Evolutionary conservation across 1,284 basidiomycete species (phyloP), one percentile per base, ranked within the genome.

Genomic region (Ustilago crameri): DNA sequence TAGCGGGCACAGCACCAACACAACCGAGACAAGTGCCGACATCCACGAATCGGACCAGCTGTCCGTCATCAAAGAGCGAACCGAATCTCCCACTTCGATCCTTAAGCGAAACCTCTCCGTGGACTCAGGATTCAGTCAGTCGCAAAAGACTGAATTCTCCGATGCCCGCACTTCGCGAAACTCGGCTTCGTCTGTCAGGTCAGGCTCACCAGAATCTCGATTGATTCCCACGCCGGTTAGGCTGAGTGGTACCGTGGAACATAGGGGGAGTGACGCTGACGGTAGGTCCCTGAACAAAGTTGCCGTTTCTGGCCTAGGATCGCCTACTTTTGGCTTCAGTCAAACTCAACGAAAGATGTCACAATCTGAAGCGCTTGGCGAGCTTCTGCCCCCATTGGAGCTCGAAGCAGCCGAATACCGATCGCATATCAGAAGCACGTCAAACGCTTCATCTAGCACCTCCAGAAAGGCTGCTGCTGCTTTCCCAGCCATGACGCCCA

Each of bases 1-100:
- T 34, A 64, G 70, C 61, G 70, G 48, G 3, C 61, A 62, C 42
- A 73, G 70, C 58, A 51, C 46, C 15, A 51, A 52, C 45, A 68
- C 70, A 0, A 57, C 56, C 26, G 70, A 68, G n/a, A 68, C 70
- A 4, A 73, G 65, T 45, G 44, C 41, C 45, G 65, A 73, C 34
- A 5, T 59, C 5, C 65, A 65, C 30, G 70, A 73, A n/a, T 51
- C 48, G 3, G 68, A 63, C 27, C 63, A 62, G 34, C 50, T 72
- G 2, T 63, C 57, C 3, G 59, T 55, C 51, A 71, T 71, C 48
- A 64, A 62, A 46, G 68, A 71, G 41, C 48, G 51, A 45, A 51
- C 52, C n/a, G 67, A 70, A 30, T 56, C 67, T 46, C 67, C 67
- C 1, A 56, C 52, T 20, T 53, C 56, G 2, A 32, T 51, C 30